Evolutionary conservation across 352 stramenopile genomes (phyloP), one percentile per base, ranked within the genome.

Genomic region (Pythium myriotylum): DNA sequence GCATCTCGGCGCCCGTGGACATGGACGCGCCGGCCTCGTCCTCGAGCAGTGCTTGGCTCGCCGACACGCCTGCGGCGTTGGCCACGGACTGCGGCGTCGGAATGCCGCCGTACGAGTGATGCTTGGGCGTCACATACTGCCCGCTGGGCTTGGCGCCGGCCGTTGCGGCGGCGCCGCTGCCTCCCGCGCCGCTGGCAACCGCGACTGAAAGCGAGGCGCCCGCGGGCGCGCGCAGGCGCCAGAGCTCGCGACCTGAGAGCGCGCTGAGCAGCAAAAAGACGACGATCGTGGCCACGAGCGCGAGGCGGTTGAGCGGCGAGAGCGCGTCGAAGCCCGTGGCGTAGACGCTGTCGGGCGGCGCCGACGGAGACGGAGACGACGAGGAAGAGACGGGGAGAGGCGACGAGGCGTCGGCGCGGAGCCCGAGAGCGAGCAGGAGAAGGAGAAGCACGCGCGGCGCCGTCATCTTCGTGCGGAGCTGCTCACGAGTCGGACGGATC

Each of bases 1-100:
- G 70, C 76, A 90, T 94, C 65, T 94, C 85, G 10, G 76, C 73
- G 39, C 85, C 85, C 3, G 80, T 91, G 7, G 82, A 94, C 37
- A 75, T 68, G 27, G 73, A 76, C 35, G 79, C 77, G 19, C 67
- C 72, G 10, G 67, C 59, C 41, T 88, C 80, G 32, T 84, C 78
- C 23, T 87, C 76, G 14, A 87, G 74, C 40, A 86, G 40, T 35
- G 68, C 68, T 2, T 75, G 64, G 63, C 73, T 79, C 47, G 65
- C 48, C 20, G 72, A 69, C 16, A 35, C 29, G 29, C 29, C 29
- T 10, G 29, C 29, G 29, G 13, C 16, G 32, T 52, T 14, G 8
- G 41, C 35, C 16, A 26, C 22, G 2, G 46, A 39, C 39, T 59
- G 45, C 17, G 51, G 33, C 0, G 45, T 63, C 20, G 53, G 19